Percentiles rank a stretch among this genome's conserved stretches.
Conservation (phyloP, 129 eudicot genomes). For the Pulicaria dysenterica region DNA sequence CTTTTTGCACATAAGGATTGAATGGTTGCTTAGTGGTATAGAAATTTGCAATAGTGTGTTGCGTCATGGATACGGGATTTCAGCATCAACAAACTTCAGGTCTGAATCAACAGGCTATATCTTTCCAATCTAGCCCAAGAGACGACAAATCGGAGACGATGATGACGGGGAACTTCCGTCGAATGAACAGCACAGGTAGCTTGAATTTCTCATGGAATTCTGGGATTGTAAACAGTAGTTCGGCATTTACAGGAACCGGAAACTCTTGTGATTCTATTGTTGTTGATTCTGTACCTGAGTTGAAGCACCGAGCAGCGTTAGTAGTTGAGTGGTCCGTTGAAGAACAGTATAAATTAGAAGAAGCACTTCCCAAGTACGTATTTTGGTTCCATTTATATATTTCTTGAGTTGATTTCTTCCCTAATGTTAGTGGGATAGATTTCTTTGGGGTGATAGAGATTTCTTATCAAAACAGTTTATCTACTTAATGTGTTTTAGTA, state of each 20-base stretch:
- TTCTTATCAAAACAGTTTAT: too few species aligned
- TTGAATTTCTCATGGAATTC: constrained; percentile 42
- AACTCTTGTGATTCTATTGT: constrained; percentile 53
- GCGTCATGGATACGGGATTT: constrained; percentile 44
- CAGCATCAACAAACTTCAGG: constrained; percentile 40
- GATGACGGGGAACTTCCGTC: constrained; percentile 38
- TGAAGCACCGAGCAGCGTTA: constrained; percentile 62
- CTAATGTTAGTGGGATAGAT: neutral
- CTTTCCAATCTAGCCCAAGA: constrained; percentile 46
- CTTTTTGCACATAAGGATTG: constrained; percentile 5
- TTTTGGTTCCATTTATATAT: constrained; percentile 24
- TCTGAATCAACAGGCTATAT: constrained; percentile 43
- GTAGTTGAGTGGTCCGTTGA: constrained; percentile 83
- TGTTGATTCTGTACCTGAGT: constrained; percentile 61
- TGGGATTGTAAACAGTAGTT: constrained; percentile 31
- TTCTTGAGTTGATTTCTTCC: neutral
- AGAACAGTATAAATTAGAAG: constrained; percentile 80
- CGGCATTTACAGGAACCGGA: constrained; percentile 27
- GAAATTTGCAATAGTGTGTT: neutral
- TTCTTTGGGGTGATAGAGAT: too few species aligned
- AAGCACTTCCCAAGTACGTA: constrained; percentile 82
- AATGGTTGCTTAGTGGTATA: constrained; percentile 5
- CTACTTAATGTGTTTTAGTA: too few species aligned
- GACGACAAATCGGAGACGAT: constrained; percentile 52
- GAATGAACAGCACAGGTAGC: constrained; percentile 33